Evolutionary conservation across 2,329 filamentous ascomycete species (phyloP), one percentile per base, ranked within the genome.

Genomic region (Dothideomycetidae sp.): DNA sequence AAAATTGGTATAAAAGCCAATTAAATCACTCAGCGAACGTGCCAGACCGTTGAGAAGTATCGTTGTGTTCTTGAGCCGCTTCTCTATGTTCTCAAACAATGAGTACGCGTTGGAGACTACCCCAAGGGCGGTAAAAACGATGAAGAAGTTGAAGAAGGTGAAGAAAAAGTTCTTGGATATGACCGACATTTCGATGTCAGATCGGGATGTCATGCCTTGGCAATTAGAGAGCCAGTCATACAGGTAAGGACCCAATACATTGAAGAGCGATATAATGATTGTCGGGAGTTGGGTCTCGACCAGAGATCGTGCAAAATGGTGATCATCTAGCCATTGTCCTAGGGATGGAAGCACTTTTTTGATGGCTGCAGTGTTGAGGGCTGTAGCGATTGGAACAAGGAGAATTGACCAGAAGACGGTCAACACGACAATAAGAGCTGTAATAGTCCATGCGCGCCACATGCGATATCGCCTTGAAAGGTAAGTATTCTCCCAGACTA

Each of bases 121-220:
- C 37, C 81, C 81, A 31, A 93, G 81, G 16, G 90, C 71, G 1
- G 88, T 92, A 56, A 96, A 94, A 31, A 96, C 74, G 35, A 96
- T 72, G 60, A 98, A 98, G 40, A 96, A 83, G 60, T 98, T 98
- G 72, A 98, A 96, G 60, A 98, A 98, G 7, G 81, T 86, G 56
- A 98, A 98, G 68, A 96, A 93, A 62, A 96, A 98, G 59, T 96
- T 98, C 63, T 98, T 98, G 37, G 84, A 93, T 46, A 98, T 88
- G 31, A 92, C 70, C 0, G 90, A 96, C 5, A 98, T 68, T 57
- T 96, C 90, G 14, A 98, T 78, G 44, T 98, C 90, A 31, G 84
- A 84, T 49, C 85, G 82, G 0, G 90, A 96, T 36, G 93, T 83
- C 77, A 92, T 92, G 33, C 90, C 90, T 62, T 98, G 90, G 36